These are phyloP conservation scores for Mrakiaceae sp. DNA, from an alignment of 1,284 basidiomycete genomes.

Conservation along the genomic window DNA sequence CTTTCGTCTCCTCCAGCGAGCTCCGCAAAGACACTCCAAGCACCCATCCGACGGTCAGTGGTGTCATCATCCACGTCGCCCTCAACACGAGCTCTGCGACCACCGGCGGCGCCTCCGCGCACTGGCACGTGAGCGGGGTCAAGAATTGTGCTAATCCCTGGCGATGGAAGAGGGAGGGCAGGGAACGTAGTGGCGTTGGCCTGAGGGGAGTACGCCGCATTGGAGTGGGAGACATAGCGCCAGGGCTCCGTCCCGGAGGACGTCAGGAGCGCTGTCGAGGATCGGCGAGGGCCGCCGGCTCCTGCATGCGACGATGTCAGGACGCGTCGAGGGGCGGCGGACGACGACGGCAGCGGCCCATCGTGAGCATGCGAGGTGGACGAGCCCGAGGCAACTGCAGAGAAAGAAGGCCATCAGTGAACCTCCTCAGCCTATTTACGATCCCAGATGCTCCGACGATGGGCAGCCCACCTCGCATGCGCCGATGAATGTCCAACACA, in stretches of 20 bases:
- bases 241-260: neutral
- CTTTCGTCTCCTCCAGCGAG: neutral
- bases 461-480: too few relatives aligned
- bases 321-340: neutral
- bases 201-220: neutral
- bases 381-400: neutral
- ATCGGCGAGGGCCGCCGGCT: neutral
- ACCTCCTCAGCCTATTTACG: too few relatives aligned
- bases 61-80: neutral
- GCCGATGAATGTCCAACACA: too few relatives aligned
- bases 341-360: neutral
- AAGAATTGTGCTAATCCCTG: neutral
- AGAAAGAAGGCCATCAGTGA: neutral
- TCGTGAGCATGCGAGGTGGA: neutral
- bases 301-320: neutral
- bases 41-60: neutral
- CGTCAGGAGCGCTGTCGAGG: neutral
- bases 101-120: neutral
- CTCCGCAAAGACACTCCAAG: constrained; percentile 7
- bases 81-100: neutral
- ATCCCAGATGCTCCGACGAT: too few relatives aligned
- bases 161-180: too few relatives aligned
- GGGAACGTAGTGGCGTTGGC: neutral
- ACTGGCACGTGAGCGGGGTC: neutral
- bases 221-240: neutral